Evolutionary conservation across 768 basidiomycete genomes (phyloP), one percentile per base, ranked within the genome.

Genomic region (Calocera viscosa): DNA sequence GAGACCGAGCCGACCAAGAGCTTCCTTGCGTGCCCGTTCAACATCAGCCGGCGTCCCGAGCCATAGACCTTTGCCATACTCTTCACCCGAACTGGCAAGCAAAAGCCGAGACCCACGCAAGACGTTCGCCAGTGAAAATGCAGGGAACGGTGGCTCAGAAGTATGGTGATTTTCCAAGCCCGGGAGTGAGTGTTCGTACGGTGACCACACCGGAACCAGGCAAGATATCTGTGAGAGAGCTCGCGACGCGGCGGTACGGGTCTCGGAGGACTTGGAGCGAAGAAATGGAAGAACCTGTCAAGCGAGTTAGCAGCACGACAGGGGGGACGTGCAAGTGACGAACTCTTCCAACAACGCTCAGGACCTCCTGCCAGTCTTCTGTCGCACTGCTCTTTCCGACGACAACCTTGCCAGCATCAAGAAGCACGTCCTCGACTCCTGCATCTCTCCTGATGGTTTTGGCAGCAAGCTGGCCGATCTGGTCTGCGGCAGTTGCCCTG

Each of bases 401-500:
- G 82, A 66, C 73, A 78, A 35, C 63, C 11, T 67, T 34, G 39
- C 39, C 35, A 22, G 69, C 38, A 16, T 82, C 78, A 74, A 88
- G 77, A 75, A 90, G 86, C 68, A 91, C 16, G 67, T 64, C 89
- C 72, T 90, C 88, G 70, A 86, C 78, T n/a, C 85, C 80, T 65
- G 90, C 87, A 80, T 92, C 90, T 73, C 83, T 86, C 67, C 86
- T 85, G 67, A 96, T 88, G 70, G 87, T 87, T 76, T 92, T 88
- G 22, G 85, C 87, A 0, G 93, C 93, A 65, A 99, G 81, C 69
- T 94, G 91, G 0, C 94, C 94, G 49, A 99, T 82, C 75, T 99
- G 96, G 73, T 92, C 94, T 2, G 94, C 94, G 0, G 96, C 95
- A n/a, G 96, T 96, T 69, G 86, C 86, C 74, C 94, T 85, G 70